These are phyloP conservation scores for Aureobasidium lini DNA, from an alignment of 2,329 filamentous ascomycete species.

Conservation along the genomic window DNA sequence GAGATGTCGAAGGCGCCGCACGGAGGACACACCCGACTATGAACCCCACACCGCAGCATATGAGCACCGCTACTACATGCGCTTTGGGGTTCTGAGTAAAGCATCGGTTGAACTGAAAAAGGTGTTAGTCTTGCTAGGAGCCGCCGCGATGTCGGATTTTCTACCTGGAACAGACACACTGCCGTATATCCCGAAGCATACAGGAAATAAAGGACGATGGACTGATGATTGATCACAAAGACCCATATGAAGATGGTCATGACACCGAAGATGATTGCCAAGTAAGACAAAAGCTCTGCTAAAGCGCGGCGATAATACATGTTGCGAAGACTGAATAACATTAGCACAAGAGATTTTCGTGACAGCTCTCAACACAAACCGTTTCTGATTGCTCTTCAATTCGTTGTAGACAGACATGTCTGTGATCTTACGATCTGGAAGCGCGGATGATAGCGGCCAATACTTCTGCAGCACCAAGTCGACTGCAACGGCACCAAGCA, in stretches of 20 bases:
- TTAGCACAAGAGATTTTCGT: not conserved
- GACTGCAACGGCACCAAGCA: constrained; percentile 49
- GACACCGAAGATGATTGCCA: constrained; percentile 13
- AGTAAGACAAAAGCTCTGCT: constrained; percentile 8
- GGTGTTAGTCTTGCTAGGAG: not conserved
- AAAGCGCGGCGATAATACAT: constrained; percentile 15
- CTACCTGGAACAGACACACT: constrained; percentile 16
- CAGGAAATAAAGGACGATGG: constrained; percentile 14
- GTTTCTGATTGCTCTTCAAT: constrained; percentile 3
- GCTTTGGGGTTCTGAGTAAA: constrained; percentile 14
- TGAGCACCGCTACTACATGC: constrained; percentile 13
- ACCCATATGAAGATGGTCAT: constrained; percentile 14
- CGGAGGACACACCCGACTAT: constrained; percentile 15
- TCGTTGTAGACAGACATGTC: constrained; percentile 7
- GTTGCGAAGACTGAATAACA: not conserved
- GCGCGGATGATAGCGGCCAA: constrained; percentile 12
- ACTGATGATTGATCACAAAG: constrained; percentile 13
- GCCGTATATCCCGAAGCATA: constrained; percentile 16
- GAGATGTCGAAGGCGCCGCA: constrained; percentile 1
- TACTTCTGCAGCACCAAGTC: constrained; percentile 37
- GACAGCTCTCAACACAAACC: not conserved
- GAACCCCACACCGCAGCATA: constrained; percentile 15
- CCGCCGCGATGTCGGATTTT: not conserved
- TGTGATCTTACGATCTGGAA: constrained; percentile 13
- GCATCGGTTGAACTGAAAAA: constrained; percentile 15